Conservation (phyloP, 805 yeast species). For the Zygosaccharomyces rouxii region DNA sequence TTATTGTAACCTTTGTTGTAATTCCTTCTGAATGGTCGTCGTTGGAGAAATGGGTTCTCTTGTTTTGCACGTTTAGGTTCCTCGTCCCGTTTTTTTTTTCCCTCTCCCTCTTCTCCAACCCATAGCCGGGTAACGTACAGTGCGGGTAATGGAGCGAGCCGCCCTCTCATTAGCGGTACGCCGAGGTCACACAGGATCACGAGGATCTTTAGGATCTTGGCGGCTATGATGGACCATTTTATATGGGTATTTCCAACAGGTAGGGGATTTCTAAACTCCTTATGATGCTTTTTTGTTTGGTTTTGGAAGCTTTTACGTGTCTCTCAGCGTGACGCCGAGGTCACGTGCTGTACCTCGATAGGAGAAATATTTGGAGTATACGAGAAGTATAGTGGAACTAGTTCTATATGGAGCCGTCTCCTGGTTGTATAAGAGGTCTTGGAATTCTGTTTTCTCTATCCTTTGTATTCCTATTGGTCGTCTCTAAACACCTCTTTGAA, state of each 20-base stretch:
- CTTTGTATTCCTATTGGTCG: too few relatives aligned
- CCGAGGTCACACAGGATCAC: not conserved
- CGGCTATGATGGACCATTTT: not conserved
- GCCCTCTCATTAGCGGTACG: slow-evolving; percentile 1
- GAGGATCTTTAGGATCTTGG: not conserved
- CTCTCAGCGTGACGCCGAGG: not conserved
- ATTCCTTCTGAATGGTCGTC: not conserved
- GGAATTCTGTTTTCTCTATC: too few relatives aligned
- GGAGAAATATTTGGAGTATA: not conserved
- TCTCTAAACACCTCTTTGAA: too few relatives aligned
- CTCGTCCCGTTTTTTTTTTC: slow-evolving; percentile 5
- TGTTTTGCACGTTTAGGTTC: slow-evolving; percentile 6
- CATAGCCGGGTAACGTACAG: not conserved
- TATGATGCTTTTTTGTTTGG: not conserved
- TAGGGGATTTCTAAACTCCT: too few relatives aligned
- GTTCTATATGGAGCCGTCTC: too few relatives aligned
- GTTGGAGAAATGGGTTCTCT: slow-evolving; percentile 3
- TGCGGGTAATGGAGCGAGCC: slow-evolving; percentile 1
- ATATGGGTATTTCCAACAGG: not conserved
- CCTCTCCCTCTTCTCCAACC: slow-evolving; percentile 1
- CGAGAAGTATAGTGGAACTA: too few relatives aligned
- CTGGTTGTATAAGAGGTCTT: too few relatives aligned
- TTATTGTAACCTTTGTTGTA: not conserved
- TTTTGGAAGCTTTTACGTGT: not conserved
- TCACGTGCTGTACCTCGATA: not conserved